phyloP scores from a whole-genome alignment of 306 rosid species.

The Glycine latifolia region DNA sequence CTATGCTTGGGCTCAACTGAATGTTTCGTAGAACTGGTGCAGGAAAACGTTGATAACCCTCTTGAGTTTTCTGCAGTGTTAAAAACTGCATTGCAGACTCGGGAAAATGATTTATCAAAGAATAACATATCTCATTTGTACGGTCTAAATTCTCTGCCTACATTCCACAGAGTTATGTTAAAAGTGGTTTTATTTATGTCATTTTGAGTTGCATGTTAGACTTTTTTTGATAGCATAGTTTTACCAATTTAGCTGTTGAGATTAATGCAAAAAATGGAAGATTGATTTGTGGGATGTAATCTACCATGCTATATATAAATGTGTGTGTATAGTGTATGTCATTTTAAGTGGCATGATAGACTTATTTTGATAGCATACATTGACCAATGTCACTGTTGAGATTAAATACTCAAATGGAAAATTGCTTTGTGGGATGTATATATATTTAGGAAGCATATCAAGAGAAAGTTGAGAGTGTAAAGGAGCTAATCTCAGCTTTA shows the following conservation, averaged over 20 bases:
- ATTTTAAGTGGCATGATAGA: conserved; percentile 40
- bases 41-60: conserved; percentile 88
- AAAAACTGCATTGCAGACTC: conserved; percentile 76
- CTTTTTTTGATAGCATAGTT: conserved; percentile 26
- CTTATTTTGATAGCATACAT: conserved; percentile 30
- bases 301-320: not conserved
- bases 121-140: conserved; percentile 91
- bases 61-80: conserved; percentile 77
- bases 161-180: conserved; percentile 21
- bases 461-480: not conserved
- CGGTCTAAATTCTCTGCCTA: conserved; percentile 55
- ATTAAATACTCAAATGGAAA: conserved; percentile 8
- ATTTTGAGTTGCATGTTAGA: conserved; percentile 40
- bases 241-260: conserved; percentile 16
- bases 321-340: not conserved
- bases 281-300: conserved; percentile 10
- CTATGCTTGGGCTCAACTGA: conserved; percentile 70
- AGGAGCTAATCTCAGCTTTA: not conserved
- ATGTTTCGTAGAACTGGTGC: conserved; percentile 70
- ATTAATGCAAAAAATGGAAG: conserved; percentile 22
- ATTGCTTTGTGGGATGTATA: conserved; percentile 10
- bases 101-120: conserved; percentile 72
- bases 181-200: conserved; percentile 20
- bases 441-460: not conserved
- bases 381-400: conserved; percentile 14